phyloP scores from a whole-genome alignment of 2,329 filamentous ascomycete species.

The Apiospora kogelbergensis region DNA sequence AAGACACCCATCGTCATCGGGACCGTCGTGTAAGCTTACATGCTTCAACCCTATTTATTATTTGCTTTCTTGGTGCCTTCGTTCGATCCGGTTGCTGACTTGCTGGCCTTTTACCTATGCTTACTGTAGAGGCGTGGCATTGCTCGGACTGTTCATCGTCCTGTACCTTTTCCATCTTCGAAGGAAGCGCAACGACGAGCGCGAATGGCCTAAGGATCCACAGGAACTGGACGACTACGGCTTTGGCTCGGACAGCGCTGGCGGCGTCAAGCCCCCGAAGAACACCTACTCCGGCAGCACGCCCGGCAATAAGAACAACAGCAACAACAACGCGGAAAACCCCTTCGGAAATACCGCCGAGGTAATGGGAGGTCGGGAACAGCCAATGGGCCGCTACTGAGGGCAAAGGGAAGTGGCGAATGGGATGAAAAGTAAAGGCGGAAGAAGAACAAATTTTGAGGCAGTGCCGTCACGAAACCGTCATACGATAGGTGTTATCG shows the following conservation, averaged over 20 bases:
- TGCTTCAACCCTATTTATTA: not conserved
- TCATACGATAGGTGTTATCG: not conserved
- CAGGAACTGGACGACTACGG: conserved; percentile 34
- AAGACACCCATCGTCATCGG: conserved; percentile 24
- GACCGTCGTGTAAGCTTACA: conserved; percentile 22
- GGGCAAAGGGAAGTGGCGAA: too few relatives aligned
- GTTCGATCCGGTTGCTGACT: not conserved
- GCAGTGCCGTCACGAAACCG: not conserved
- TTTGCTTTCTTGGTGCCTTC: not conserved
- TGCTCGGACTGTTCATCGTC: conserved; percentile 17
- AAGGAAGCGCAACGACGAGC: conserved; percentile 23
- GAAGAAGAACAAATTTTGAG: not conserved
- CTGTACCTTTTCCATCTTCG: conserved; percentile 28
- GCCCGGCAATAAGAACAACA: not conserved
- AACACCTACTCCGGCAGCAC: conserved; percentile 12
- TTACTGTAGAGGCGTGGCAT: conserved; percentile 21
- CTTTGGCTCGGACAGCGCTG: conserved; percentile 14
- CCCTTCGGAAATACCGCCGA: conserved; percentile 9
- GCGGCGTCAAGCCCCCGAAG: conserved; percentile 15
- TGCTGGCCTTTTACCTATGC: not conserved
- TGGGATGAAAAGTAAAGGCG: not conserved
- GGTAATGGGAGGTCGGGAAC: not conserved
- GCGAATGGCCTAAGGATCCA: conserved; percentile 29
- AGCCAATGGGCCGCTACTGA: not conserved
- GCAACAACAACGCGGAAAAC: not conserved